These are phyloP conservation scores for Clavariopsis aquatica DNA, from an alignment of 495 filamentous ascomycete species.

Conservation along the genomic window DNA sequence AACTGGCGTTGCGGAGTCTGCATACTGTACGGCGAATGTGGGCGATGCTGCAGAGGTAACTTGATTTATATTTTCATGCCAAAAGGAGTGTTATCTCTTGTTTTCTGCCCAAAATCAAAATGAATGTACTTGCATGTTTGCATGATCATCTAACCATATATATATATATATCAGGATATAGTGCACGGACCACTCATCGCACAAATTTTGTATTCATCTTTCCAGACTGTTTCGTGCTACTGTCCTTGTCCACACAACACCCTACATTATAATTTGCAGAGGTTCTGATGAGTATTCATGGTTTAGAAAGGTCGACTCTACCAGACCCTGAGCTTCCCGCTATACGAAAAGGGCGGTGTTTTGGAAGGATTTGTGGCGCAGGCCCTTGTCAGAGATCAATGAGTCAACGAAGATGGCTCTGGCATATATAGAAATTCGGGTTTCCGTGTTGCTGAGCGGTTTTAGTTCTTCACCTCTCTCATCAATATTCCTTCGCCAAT, in stretches of 20 bases:
- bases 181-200: neutral
- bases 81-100: neutral
- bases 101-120: neutral
- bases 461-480: neutral
- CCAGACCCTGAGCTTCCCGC: neutral
- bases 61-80: neutral
- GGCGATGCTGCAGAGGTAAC: neutral
- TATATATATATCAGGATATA: neutral
- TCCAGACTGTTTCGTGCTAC: neutral
- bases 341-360: neutral
- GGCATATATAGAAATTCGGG: neutral
- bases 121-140: neutral
- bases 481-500: neutral
- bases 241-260: neutral
- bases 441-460: neutral
- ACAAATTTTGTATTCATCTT: neutral
- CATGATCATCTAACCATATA: neutral
- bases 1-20: constrained; percentile 5
- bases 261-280: no score
- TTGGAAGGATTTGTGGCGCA: neutral
- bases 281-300: no score
- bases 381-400: neutral
- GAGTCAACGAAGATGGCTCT: neutral
- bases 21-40: neutral
- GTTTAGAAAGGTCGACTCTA: neutral